Evolutionary conservation across 306 rosid species (phyloP).

Genomic region (Myrica gale): DNA sequence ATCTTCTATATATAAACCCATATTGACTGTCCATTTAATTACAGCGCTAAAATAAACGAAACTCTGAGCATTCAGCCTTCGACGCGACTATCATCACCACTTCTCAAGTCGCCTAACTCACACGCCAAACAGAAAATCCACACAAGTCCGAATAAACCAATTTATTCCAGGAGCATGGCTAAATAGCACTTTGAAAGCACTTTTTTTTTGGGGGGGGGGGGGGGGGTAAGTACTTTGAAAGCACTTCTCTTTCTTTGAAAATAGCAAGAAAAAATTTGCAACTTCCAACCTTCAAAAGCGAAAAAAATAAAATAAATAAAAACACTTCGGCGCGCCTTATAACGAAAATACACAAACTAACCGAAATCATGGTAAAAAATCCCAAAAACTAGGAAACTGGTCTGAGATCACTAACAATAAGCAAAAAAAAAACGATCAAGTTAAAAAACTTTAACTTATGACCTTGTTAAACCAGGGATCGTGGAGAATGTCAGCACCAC

Average conservation of each 20-base stretch:
- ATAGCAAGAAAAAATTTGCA: background rate
- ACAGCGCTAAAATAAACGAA: background rate
- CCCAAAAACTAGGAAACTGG: background rate
- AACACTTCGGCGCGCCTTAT: too few species aligned
- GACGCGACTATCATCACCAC: background rate
- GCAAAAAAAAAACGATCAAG: background rate
- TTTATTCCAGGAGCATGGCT: background rate
- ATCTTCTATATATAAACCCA: background rate
- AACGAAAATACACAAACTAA: background rate
- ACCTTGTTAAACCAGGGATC: constrained; percentile 99
- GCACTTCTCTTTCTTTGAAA: background rate
- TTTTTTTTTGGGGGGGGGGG: too few species aligned
- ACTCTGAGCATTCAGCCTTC: background rate
- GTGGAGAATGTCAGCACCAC: constrained; percentile 97
- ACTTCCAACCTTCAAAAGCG: background rate
- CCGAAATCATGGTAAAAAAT: background rate
- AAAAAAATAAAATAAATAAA: background rate
- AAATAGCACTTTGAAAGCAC: background rate
- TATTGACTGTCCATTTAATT: background rate
- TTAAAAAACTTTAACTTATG: background rate
- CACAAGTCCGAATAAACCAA: background rate
- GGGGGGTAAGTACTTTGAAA: too few species aligned
- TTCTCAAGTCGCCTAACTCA: background rate
- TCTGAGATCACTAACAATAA: background rate
- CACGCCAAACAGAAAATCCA: constrained; percentile 1